These are phyloP conservation scores for Akanthomyces muscarius DNA, from an alignment of 2,329 filamentous ascomycete genomes.

Conservation along the genomic window DNA sequence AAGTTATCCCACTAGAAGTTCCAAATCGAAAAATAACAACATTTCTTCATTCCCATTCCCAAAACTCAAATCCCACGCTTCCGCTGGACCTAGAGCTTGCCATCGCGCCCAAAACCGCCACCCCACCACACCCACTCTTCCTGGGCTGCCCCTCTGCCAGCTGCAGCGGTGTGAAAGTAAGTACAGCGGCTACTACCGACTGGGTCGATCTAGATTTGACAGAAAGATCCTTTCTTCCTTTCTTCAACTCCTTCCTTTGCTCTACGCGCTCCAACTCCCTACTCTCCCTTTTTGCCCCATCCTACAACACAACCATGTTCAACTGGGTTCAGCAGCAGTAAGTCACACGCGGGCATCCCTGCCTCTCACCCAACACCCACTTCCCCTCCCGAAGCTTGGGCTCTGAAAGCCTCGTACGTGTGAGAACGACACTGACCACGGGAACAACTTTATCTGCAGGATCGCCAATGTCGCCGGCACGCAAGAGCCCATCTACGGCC, in stretches of 20 bases:
- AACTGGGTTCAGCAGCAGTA: slow-evolving; percentile 94
- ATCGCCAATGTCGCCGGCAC: slow-evolving; percentile 84
- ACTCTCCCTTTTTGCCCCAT: background rate
- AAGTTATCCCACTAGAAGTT: background rate
- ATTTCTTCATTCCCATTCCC: background rate
- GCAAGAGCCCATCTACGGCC: slow-evolving; percentile 92
- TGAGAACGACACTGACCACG: slow-evolving; percentile 22
- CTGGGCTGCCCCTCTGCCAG: slow-evolving; percentile 10
- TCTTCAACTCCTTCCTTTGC: background rate
- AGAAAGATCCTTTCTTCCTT: slow-evolving; percentile 15
- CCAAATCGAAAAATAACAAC: background rate
- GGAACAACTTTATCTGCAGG: slow-evolving; percentile 34
- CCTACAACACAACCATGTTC: slow-evolving; percentile 59
- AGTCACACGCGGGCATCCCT: slow-evolving; percentile 31
- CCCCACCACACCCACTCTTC: slow-evolving; percentile 14
- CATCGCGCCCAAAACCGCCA: background rate
- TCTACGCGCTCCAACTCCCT: background rate
- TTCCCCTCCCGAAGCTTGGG: slow-evolving; percentile 2
- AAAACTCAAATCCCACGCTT: slow-evolving; percentile 2
- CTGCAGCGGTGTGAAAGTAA: slow-evolving; percentile 10
- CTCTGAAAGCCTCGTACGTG: background rate
- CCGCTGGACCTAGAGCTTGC: background rate
- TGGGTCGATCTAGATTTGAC: slow-evolving; percentile 11
- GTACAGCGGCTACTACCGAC: slow-evolving; percentile 15
- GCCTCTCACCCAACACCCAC: background rate